Percentiles rank a stretch among this genome's conserved stretches.
These are phyloP conservation scores for Corniculantispora saksenae DNA, from an alignment of 2,329 filamentous ascomycete genomes.

Conservation along the genomic window DNA sequence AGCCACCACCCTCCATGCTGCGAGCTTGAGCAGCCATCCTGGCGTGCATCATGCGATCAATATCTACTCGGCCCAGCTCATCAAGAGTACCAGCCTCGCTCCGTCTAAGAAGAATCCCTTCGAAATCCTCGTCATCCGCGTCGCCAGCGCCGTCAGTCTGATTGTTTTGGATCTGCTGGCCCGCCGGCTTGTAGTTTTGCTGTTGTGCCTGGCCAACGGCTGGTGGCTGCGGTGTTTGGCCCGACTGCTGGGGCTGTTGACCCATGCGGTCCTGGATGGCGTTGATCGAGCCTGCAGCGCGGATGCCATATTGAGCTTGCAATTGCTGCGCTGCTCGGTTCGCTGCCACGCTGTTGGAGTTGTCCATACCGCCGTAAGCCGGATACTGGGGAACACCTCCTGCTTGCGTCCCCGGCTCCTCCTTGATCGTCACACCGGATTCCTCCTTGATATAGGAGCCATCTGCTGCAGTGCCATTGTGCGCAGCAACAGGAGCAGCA, in stretches of 20 bases:
- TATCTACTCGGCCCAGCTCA: slow-evolving; percentile 61
- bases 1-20: slow-evolving; percentile 70
- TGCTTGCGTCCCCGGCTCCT: slow-evolving; percentile 43
- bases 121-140: slow-evolving; percentile 49
- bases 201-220: slow-evolving; percentile 31
- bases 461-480: slow-evolving; percentile 47
- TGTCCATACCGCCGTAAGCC: slow-evolving; percentile 35
- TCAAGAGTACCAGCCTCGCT: slow-evolving; percentile 54
- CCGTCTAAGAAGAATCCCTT: slow-evolving; percentile 60
- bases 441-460: slow-evolving; percentile 49
- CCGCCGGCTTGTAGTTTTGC: slow-evolving; percentile 35
- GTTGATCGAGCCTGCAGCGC: slow-evolving; percentile 67
- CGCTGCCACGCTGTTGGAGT: slow-evolving; percentile 46
- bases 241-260: slow-evolving; percentile 36
- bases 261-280: slow-evolving; percentile 54
- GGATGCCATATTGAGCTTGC: slow-evolving; percentile 60
- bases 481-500: slow-evolving; percentile 26
- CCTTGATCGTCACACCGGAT: slow-evolving; percentile 44
- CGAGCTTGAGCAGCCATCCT: slow-evolving; percentile 67
- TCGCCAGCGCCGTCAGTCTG: slow-evolving; percentile 76
- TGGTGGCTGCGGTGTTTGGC: slow-evolving; percentile 27
- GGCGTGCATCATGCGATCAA: slow-evolving; percentile 69
- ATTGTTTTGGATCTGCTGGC: slow-evolving; percentile 36
- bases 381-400: slow-evolving; percentile 35
- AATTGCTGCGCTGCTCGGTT: slow-evolving; percentile 59